A percentile compares a stretch with the other conserved stretches of the same genome.
These are phyloP conservation scores for Russula foetens DNA, from an alignment of 768 basidiomycete genomes.

Conservation along the genomic window DNA sequence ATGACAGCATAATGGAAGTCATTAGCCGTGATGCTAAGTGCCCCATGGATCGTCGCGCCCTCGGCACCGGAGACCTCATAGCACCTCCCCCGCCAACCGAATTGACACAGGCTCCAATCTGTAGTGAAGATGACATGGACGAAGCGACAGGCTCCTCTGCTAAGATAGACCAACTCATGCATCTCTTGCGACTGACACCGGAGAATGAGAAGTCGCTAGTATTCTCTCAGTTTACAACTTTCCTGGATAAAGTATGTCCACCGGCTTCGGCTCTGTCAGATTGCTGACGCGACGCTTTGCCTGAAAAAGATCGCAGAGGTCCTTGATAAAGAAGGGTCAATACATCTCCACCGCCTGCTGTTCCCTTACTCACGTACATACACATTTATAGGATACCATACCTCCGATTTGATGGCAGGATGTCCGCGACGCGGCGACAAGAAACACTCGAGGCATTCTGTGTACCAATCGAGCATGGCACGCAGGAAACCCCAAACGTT, in stretches of 20 bases:
- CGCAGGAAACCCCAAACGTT: constrained; percentile 8
- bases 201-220: constrained; percentile 71
- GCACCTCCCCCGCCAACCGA: constrained; percentile 59
- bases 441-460: constrained; percentile 70
- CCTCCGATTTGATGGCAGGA: constrained; percentile 77
- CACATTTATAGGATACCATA: constrained; percentile 49
- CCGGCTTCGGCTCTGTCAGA: not conserved
- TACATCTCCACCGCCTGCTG: not conserved
- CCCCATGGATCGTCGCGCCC: constrained; percentile 73
- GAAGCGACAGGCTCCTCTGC: constrained; percentile 53
- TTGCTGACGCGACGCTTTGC: not conserved
- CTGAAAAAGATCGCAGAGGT: constrained; percentile 53
- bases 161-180: constrained; percentile 76
- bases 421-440: constrained; percentile 74
- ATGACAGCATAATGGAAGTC: constrained; percentile 55
- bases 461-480: constrained; percentile 44
- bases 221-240: constrained; percentile 85
- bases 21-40: constrained; percentile 67
- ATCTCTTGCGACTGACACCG: constrained; percentile 63
- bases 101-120: constrained; percentile 51
- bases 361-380: not conserved
- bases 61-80: constrained; percentile 48
- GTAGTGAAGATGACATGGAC: constrained; percentile 32
- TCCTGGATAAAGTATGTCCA: constrained; percentile 60
- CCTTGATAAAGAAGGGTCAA: constrained; percentile 57